Conservation (phyloP, 2,329 filamentous ascomycete species). For the Alternaria sp. region DNA sequence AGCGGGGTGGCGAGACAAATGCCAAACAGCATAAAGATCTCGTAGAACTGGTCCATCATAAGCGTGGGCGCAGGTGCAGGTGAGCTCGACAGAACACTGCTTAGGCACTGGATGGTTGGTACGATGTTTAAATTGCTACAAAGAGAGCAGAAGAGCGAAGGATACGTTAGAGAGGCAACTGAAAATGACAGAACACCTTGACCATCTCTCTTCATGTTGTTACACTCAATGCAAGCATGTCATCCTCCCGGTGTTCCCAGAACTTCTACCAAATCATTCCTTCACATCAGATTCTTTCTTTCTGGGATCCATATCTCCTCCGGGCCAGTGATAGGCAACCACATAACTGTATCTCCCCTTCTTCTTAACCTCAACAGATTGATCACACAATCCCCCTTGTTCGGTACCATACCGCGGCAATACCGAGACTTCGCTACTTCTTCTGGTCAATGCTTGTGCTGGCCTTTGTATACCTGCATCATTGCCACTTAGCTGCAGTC, state of each 20-base stretch:
- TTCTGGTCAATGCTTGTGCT: neutral
- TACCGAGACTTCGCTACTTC: constrained; percentile 5
- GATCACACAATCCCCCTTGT: neutral
- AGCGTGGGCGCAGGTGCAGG: too few species aligned
- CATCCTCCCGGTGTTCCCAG: too few species aligned
- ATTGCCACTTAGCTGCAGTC: neutral
- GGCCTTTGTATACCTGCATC: neutral
- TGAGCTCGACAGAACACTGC: neutral
- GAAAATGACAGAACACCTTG: too few species aligned
- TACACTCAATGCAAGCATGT: neutral
- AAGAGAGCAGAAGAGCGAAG: too few species aligned
- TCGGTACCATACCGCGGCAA: constrained; percentile 6
- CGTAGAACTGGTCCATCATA: neutral
- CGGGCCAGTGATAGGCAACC: neutral
- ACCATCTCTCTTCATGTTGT: neutral
- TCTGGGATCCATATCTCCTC: too few species aligned
- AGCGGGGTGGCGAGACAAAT: constrained; percentile 2
- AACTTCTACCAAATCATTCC: neutral
- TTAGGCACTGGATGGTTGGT: neutral
- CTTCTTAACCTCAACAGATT: constrained; percentile 6
- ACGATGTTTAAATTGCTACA: neutral
- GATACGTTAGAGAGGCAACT: neutral
- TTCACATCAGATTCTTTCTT: neutral
- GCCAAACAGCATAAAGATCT: constrained; percentile 2
- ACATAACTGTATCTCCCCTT: constrained; percentile 13